phyloP scores from a whole-genome alignment of 225 moss, liverwort and hornwort species.

The Pleurozium schreberi region DNA sequence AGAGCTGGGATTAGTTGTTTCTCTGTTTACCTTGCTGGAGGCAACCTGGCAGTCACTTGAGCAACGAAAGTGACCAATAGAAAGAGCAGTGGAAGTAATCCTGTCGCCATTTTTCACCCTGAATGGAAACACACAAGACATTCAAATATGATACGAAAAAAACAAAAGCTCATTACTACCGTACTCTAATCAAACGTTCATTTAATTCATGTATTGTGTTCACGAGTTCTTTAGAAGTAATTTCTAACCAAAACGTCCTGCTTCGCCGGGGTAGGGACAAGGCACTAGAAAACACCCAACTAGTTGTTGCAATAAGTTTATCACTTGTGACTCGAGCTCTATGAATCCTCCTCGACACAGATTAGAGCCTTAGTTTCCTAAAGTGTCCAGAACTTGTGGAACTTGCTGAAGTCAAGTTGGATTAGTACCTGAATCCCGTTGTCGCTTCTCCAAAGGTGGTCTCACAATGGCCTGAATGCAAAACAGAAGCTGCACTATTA shows the following conservation, averaged over 20 bases:
- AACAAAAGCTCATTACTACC: not conserved
- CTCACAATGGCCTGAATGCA: not conserved
- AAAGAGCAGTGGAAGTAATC: not conserved
- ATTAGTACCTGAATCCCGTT: not conserved
- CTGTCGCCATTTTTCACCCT: conserved; percentile 4
- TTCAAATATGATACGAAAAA: not conserved
- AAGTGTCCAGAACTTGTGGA: not conserved
- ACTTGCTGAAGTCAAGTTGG: not conserved
- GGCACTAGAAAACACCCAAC: not conserved
- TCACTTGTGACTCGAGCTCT: not conserved
- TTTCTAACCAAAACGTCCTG: not conserved
- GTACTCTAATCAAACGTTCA: not conserved
- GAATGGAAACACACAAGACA: not conserved
- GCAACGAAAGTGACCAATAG: not conserved
- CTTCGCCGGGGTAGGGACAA: not conserved
- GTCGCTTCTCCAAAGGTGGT: not conserved
- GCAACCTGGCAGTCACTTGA: not conserved
- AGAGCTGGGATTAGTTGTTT: not conserved
- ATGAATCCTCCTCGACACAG: not conserved
- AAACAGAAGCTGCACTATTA: not conserved
- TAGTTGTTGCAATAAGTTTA: not conserved
- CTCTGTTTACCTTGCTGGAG: not conserved
- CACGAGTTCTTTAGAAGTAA: not conserved
- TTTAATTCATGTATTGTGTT: not conserved
- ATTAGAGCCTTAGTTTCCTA: not conserved